phyloP scores from a whole-genome alignment of 1,284 basidiomycete genomes.

The Cutaneotrichosporon dermatis region DNA sequence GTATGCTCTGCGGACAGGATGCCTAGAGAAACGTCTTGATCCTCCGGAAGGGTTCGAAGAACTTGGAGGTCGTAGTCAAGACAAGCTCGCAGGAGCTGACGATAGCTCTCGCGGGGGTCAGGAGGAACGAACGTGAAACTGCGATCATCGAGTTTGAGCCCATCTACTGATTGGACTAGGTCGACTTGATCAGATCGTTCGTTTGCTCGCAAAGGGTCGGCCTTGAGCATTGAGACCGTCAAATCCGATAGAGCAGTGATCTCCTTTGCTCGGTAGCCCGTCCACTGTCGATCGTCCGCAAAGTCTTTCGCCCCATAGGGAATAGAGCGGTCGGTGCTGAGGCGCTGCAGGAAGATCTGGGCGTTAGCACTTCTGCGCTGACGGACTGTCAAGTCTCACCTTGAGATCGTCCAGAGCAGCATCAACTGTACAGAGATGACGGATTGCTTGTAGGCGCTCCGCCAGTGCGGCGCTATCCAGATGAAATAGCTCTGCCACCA shows the following conservation, averaged over 20 bases:
- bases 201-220: slow-evolving; percentile 15
- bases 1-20: slow-evolving; percentile 81
- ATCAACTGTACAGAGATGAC: slow-evolving; percentile 48
- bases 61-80: slow-evolving; percentile 81
- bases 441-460: slow-evolving; percentile 15
- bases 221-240: slow-evolving; percentile 11
- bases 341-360: slow-evolving; percentile 84
- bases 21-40: slow-evolving; percentile 90
- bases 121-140: slow-evolving; percentile 72
- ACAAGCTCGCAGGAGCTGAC: slow-evolving; percentile 75
- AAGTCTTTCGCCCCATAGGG: slow-evolving; percentile 87
- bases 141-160: slow-evolving; percentile 23
- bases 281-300: slow-evolving; percentile 70
- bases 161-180: slow-evolving; percentile 59
- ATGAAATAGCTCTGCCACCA: background rate
- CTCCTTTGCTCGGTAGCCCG: slow-evolving; percentile 78
- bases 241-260: slow-evolving; percentile 65
- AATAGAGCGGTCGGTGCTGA: slow-evolving; percentile 75
- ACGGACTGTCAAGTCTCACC: slow-evolving; percentile 45
- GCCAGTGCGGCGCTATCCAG: slow-evolving; percentile 14
- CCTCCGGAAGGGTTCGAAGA: slow-evolving; percentile 85
- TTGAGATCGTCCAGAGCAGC: slow-evolving; percentile 80
- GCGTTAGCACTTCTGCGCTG: too few species aligned
- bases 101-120: slow-evolving; percentile 79
- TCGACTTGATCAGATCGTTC: slow-evolving; percentile 45